Evolutionary conservation across 345 rosid genomes (phyloP).

Genomic region (Acer campestre): DNA sequence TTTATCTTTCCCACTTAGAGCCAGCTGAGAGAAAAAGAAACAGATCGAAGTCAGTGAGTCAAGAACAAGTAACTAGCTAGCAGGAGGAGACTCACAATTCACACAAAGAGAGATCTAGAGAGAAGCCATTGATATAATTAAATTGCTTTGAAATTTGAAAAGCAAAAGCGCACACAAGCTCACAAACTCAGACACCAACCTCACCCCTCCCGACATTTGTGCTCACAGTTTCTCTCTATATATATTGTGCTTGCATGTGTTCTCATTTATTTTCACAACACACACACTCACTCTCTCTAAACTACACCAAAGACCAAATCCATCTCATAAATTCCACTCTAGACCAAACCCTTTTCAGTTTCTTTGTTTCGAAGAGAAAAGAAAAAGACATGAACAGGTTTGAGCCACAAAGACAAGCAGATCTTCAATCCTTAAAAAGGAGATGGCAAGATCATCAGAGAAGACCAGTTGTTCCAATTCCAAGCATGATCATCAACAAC

Average conservation of each 20-base stretch:
- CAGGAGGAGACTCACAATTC: not conserved
- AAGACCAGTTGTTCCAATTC: slow-evolving; percentile 1
- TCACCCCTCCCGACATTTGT: slow-evolving; percentile 37
- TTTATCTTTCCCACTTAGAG: not conserved
- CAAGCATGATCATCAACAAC: slow-evolving; percentile 22
- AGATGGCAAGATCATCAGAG: slow-evolving; percentile 38
- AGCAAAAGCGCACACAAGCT: not conserved
- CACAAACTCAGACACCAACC: slow-evolving; percentile 18
- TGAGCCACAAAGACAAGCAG: slow-evolving; percentile 49
- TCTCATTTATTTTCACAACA: slow-evolving; percentile 5
- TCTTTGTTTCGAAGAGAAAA: slow-evolving; percentile 12
- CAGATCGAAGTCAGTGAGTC: no score
- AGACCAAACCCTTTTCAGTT: slow-evolving; percentile 35
- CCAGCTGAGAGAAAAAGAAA: not conserved
- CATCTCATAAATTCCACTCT: slow-evolving; percentile 12
- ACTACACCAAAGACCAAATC: slow-evolving; percentile 30
- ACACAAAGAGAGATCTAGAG: not conserved
- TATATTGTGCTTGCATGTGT: slow-evolving; percentile 20
- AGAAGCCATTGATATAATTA: slow-evolving; percentile 7
- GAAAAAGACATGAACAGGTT: slow-evolving; percentile 42
- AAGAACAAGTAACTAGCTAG: not conserved
- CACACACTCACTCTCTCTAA: slow-evolving; percentile 15
- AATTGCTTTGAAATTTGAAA: slow-evolving; percentile 20
- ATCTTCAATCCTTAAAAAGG: slow-evolving; percentile 38
- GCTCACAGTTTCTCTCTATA: slow-evolving; percentile 11